Percentiles rank a stretch among this genome's conserved stretches.
These are phyloP conservation scores for Nasturtium officinale DNA, from an alignment of 345 rosid species.

Conservation along the genomic window DNA sequence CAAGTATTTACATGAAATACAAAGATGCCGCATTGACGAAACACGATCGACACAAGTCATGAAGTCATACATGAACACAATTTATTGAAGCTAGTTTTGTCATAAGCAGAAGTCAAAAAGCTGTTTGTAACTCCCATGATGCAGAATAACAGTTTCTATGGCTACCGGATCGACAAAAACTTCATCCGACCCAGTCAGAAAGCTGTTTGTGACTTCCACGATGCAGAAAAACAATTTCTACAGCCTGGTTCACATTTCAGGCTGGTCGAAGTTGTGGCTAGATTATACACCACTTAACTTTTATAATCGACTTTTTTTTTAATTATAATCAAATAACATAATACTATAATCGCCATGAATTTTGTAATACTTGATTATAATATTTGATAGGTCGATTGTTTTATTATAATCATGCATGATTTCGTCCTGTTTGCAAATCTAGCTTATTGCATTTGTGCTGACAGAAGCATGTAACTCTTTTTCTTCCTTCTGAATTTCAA, in stretches of 20 bases:
- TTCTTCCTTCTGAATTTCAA: not conserved
- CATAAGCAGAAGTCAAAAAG: not conserved
- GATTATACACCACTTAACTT: not conserved
- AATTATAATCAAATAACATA: too few relatives aligned
- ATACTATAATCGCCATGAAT: not conserved
- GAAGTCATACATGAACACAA: not conserved
- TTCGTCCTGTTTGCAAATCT: not conserved
- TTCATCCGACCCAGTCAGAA: not conserved
- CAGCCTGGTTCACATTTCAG: not conserved
- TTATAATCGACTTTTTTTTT: not conserved
- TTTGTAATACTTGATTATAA: not conserved
- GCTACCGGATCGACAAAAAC: not conserved
- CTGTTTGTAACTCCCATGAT: not conserved
- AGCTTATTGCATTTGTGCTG: not conserved
- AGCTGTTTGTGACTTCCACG: not conserved
- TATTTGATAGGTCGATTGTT: too few relatives aligned
- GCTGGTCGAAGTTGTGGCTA: not conserved
- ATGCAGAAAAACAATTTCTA: not conserved
- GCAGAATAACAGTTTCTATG: not conserved
- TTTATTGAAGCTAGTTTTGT: not conserved
- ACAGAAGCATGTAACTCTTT: not conserved
- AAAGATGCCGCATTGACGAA: not conserved
- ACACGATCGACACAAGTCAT: not conserved
- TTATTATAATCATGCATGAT: too few relatives aligned
- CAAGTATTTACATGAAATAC: not conserved